Percentiles rank a stretch among this genome's conserved stretches.
These are phyloP conservation scores for Nakaseomyces uthaithaninus DNA, from an alignment of 1,139 yeast species.

Conservation along the genomic window DNA sequence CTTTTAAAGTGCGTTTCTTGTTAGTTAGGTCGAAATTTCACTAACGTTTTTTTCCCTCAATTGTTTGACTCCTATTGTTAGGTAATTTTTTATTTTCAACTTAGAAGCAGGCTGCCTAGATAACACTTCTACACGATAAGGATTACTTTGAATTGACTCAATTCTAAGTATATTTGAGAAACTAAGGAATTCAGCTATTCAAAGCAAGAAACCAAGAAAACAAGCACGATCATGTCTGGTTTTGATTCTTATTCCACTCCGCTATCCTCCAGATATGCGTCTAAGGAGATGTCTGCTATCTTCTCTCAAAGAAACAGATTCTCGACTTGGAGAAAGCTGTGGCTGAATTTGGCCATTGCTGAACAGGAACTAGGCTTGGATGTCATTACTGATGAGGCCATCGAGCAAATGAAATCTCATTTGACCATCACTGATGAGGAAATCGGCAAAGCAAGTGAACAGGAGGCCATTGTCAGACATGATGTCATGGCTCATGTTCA, in stretches of 20 bases:
- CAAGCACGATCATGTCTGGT: constrained; percentile 35
- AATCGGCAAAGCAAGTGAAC: constrained; percentile 77
- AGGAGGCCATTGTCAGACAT: constrained; percentile 97
- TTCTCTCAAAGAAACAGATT: constrained; percentile 91
- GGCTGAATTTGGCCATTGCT: constrained; percentile 94
- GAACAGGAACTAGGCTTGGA: constrained; percentile 83
- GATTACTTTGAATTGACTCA: too few relatives aligned
- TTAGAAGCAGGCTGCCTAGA: too few relatives aligned
- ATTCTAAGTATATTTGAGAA: neutral
- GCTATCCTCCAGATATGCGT: constrained; percentile 91
- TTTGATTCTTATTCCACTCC: constrained; percentile 83
- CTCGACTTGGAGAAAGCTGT: constrained; percentile 96
- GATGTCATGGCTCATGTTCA: constrained; percentile 99
- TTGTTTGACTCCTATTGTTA: too few relatives aligned
- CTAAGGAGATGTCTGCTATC: constrained; percentile 89
- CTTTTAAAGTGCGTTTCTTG: too few relatives aligned
- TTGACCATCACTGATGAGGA: constrained; percentile 86
- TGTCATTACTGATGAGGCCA: constrained; percentile 83
- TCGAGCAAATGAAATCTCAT: constrained; percentile 72
- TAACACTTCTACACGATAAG: too few relatives aligned
- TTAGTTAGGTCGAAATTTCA: too few relatives aligned
- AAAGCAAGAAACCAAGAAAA: too few relatives aligned
- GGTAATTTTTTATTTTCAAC: too few relatives aligned
- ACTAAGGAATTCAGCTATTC: neutral
- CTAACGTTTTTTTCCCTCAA: too few relatives aligned